These are phyloP conservation scores for Penicillium sclerotigenum DNA, from an alignment of 2,329 filamentous ascomycete genomes.

Conservation along the genomic window DNA sequence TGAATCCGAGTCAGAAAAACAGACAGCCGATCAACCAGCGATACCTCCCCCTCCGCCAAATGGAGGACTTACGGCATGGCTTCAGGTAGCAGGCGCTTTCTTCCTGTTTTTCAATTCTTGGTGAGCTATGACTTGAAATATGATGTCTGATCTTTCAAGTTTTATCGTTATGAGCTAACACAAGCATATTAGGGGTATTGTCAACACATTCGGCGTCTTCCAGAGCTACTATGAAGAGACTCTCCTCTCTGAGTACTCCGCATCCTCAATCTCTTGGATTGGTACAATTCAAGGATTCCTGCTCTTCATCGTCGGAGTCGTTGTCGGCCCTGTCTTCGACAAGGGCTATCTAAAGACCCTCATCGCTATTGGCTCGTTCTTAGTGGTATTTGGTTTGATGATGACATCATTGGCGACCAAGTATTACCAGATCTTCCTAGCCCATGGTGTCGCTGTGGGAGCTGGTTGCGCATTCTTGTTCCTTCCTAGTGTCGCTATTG, in stretches of 20 bases:
- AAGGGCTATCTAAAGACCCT: conserved; percentile 46
- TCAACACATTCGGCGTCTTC: conserved; percentile 46
- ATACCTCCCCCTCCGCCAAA: conserved; percentile 11
- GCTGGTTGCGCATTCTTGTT: conserved; percentile 30
- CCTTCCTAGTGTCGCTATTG: conserved; percentile 29
- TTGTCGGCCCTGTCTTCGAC: conserved; percentile 50
- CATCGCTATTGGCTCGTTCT: conserved; percentile 41
- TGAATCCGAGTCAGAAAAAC: background rate
- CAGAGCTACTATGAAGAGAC: conserved; percentile 45
- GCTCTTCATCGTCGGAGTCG: conserved; percentile 43
- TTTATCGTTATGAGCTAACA: background rate
- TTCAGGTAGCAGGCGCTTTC: conserved; percentile 22
- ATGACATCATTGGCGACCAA: conserved; percentile 47
- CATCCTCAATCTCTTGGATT: conserved; percentile 45
- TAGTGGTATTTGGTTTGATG: conserved; percentile 50
- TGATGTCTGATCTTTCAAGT: background rate
- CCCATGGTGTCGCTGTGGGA: conserved; percentile 33
- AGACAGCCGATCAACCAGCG: background rate
- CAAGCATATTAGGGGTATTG: conserved; percentile 31
- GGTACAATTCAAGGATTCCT: conserved; percentile 50
- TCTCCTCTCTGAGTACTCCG: conserved; percentile 14
- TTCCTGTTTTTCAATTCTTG: conserved; percentile 26
- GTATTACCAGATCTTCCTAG: conserved; percentile 45
- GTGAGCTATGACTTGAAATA: conserved; percentile 2
- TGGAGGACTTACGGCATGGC: conserved; percentile 22